Conservation (phyloP, 1,284 basidiomycete species). For the Erythrobasidium hasegawianum region DNA sequence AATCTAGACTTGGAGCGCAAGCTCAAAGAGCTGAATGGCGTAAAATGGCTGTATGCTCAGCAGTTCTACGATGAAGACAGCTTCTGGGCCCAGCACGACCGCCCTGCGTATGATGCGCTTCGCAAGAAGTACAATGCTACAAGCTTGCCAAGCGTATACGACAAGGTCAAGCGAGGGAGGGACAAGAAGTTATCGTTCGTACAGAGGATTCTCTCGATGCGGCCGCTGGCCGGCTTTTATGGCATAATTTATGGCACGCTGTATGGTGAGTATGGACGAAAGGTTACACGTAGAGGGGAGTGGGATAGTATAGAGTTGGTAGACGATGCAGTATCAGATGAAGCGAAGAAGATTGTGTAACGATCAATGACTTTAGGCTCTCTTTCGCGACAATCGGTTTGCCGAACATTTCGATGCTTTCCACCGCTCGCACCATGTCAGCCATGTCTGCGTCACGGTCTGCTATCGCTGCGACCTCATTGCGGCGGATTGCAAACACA, state of each 20-base stretch:
- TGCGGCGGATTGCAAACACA: too few relatives aligned
- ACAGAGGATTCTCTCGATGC: neutral
- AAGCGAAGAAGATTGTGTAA: too few relatives aligned
- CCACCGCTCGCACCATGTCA: too few relatives aligned
- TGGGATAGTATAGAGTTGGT: neutral
- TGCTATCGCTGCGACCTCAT: too few relatives aligned
- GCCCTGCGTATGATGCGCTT: neutral
- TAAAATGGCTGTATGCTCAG: constrained; percentile 3
- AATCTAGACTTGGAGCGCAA: neutral
- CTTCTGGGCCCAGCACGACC: neutral
- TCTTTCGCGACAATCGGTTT: too few relatives aligned
- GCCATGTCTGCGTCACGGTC: too few relatives aligned
- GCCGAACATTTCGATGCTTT: too few relatives aligned
- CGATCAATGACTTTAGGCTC: too few relatives aligned
- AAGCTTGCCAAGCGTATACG: neutral
- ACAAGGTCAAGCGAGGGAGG: neutral
- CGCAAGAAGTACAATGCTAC: neutral
- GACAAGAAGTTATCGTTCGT: neutral
- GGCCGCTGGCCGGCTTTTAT: neutral
- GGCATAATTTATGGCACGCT: neutral
- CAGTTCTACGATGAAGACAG: neutral
- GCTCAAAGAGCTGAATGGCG: constrained; percentile 2
- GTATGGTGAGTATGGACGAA: neutral
- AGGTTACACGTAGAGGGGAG: neutral
- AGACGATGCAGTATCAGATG: too few relatives aligned